These are phyloP conservation scores for Aureobasidium sp. DNA, from an alignment of 2,329 filamentous ascomycete genomes.

Conservation along the genomic window DNA sequence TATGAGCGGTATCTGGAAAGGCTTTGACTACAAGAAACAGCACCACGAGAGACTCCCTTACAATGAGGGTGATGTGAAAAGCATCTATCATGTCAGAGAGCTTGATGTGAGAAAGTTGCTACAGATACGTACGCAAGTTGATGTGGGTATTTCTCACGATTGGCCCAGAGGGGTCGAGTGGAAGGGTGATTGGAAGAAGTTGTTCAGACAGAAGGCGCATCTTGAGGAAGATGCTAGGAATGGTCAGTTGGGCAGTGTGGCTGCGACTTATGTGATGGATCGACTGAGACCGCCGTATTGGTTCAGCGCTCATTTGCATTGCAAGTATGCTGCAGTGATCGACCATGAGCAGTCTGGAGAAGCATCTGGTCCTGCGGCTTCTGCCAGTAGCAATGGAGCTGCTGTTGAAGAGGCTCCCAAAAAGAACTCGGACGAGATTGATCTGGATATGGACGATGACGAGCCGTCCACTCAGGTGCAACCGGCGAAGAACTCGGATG, in stretches of 20 bases:
- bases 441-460: conserved; percentile 50
- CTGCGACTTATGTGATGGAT: conserved; percentile 84
- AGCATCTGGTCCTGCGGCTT: background rate
- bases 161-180: conserved; percentile 91
- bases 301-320: conserved; percentile 93
- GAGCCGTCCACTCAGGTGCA: conserved; percentile 15
- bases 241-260: conserved; percentile 81
- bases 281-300: conserved; percentile 84
- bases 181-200: conserved; percentile 71
- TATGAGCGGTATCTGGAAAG: conserved; percentile 96
- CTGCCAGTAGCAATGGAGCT: background rate
- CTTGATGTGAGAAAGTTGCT: conserved; percentile 92
- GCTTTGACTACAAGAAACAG: conserved; percentile 83
- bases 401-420: background rate
- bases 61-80: conserved; percentile 76
- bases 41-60: conserved; percentile 93
- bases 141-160: conserved; percentile 94
- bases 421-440: conserved; percentile 74
- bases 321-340: conserved; percentile 79
- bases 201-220: conserved; percentile 79
- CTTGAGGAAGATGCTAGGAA: conserved; percentile 81
- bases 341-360: conserved; percentile 42
- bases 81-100: conserved; percentile 91
- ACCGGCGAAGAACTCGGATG: conserved; percentile 65
- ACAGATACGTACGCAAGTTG: conserved; percentile 86